Conservation (phyloP, 495 filamentous ascomycete species). For the Penicillium psychrofluorescens region DNA sequence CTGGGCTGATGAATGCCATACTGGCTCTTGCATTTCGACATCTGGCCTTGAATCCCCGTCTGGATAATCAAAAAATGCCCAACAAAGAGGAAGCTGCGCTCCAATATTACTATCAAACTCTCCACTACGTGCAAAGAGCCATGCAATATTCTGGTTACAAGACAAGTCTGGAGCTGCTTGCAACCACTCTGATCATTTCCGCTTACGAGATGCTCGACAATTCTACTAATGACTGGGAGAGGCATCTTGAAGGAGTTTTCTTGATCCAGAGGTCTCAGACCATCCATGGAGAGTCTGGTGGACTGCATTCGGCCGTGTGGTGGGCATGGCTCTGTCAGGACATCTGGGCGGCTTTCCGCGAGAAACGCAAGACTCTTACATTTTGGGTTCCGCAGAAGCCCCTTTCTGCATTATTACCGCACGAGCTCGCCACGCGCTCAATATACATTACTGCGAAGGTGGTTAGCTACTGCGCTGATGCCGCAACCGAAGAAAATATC, state of each 20-base stretch:
- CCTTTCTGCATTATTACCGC: constrained; percentile 5
- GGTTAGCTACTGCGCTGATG: constrained; percentile 7
- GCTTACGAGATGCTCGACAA: constrained; percentile 24
- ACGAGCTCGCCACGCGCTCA: constrained; percentile 7
- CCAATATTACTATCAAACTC: constrained; percentile 23
- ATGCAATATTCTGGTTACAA: constrained; percentile 18
- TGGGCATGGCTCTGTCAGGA: constrained; percentile 26
- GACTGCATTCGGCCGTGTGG: constrained; percentile 22
- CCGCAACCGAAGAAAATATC: background rate
- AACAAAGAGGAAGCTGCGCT: constrained; percentile 7
- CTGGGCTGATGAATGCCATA: constrained; percentile 14
- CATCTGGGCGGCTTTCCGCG: constrained; percentile 21
- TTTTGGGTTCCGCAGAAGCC: constrained; percentile 17
- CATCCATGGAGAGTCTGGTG: constrained; percentile 19
- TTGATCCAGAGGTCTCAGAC: constrained; percentile 20
- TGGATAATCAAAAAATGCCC: background rate
- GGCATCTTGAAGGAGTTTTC: constrained; percentile 22
- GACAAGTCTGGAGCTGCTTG: constrained; percentile 15
- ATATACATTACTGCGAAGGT: constrained; percentile 13
- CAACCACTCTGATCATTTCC: constrained; percentile 18
- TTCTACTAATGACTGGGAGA: constrained; percentile 20
- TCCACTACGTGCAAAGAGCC: constrained; percentile 19
- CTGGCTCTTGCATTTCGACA: constrained; percentile 13
- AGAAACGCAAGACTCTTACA: constrained; percentile 17
- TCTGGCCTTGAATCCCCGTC: constrained; percentile 7